These are phyloP conservation scores for Geotrichum bryndzae DNA, from an alignment of 1,139 yeast species.

Conservation along the genomic window DNA sequence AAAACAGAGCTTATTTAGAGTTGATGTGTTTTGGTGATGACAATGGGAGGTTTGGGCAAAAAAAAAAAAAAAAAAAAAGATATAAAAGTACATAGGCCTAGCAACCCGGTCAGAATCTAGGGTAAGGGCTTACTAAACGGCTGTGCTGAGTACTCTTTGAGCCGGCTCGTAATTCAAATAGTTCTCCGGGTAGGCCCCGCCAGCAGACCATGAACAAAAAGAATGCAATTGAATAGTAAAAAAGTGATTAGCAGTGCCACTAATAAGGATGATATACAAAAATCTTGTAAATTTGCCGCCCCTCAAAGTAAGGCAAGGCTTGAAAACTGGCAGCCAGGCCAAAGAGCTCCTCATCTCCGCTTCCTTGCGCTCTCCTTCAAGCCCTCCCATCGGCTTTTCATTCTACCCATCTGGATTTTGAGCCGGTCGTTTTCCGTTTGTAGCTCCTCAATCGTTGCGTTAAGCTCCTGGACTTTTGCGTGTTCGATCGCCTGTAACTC, in stretches of 20 bases:
- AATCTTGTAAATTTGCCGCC: background rate
- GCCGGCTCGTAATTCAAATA: no score
- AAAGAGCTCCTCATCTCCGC: conserved; percentile 20
- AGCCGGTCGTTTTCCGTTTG: conserved; percentile 36
- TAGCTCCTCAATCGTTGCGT: conserved; percentile 32
- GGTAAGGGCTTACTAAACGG: background rate
- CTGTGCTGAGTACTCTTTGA: no score
- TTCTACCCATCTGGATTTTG: conserved; percentile 33
- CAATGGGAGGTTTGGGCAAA: background rate
- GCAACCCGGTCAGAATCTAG: background rate
- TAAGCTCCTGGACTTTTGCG: conserved; percentile 26
- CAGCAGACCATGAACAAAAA: no score
- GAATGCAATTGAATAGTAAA: no score
- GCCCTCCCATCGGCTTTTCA: conserved; percentile 37
- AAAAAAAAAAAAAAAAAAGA: background rate
- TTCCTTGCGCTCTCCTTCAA: conserved; percentile 36
- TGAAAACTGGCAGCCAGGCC: background rate
- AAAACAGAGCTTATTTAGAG: background rate
- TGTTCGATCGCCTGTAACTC: conserved; percentile 32
- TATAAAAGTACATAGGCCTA: background rate
- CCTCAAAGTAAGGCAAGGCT: background rate
- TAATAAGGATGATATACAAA: background rate
- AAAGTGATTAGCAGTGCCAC: no score
- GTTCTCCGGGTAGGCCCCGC: no score
- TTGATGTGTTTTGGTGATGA: background rate